phyloP scores from a whole-genome alignment of 305 asterid species.

The Solanum hybrid region DNA sequence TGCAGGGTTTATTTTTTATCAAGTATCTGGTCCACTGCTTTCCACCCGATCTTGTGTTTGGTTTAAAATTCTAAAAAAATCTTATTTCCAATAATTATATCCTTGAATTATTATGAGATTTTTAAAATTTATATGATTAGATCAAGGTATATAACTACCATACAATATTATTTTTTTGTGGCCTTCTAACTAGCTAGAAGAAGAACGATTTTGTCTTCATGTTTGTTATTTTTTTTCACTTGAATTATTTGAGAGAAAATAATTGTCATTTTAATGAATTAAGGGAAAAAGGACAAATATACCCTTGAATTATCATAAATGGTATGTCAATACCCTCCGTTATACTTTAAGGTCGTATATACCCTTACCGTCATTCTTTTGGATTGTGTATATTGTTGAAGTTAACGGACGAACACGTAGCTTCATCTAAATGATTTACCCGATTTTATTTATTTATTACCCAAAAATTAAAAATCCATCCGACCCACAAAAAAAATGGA shows the following conservation, averaged over 20 bases:
- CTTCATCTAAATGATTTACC: not conserved
- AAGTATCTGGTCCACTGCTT: not conserved
- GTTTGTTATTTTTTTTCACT: not conserved
- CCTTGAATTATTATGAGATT: not conserved
- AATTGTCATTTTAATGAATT: not conserved
- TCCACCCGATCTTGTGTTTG: not conserved
- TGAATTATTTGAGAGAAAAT: not conserved
- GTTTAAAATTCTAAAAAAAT: no score
- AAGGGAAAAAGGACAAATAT: not conserved
- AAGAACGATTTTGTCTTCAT: not conserved
- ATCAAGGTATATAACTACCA: not conserved
- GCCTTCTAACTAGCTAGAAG: not conserved
- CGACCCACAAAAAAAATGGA: not conserved
- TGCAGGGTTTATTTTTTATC: no score
- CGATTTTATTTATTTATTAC: no score
- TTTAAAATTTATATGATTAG: not conserved
- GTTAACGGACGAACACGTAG: not conserved
- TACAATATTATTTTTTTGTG: not conserved
- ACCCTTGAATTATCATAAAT: not conserved
- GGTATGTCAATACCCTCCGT: not conserved
- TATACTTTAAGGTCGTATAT: not conserved
- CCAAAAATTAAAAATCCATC: not conserved
- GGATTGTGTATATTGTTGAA: not conserved
- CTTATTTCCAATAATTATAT: no score
- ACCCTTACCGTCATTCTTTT: not conserved